These are phyloP conservation scores for Plasmodium relictum DNA, from an alignment of 169 alveolate genomes.

Conservation along the genomic window DNA sequence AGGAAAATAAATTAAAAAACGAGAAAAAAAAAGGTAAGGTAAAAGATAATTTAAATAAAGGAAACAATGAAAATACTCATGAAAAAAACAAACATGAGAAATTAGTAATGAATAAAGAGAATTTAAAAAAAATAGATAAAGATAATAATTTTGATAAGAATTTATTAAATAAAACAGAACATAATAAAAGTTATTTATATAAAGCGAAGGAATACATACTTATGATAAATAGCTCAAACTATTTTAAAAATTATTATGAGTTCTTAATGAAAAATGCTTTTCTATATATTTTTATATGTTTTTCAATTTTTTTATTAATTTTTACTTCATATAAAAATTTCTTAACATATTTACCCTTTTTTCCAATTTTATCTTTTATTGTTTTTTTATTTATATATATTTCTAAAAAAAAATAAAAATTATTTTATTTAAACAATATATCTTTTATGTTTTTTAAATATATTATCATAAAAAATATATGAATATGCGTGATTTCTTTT, in stretches of 20 bases:
- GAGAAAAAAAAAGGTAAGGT: background rate
- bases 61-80: background rate
- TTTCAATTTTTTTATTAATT: conserved; percentile 37
- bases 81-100: background rate
- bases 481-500: too few relatives aligned
- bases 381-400: background rate
- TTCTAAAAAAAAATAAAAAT: background rate
- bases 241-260: conserved; percentile 14
- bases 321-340: conserved; percentile 21
- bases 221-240: conserved; percentile 19
- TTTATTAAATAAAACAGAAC: background rate
- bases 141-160: background rate
- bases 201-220: conserved; percentile 20
- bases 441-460: too few relatives aligned
- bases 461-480: too few relatives aligned
- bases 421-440: too few relatives aligned
- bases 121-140: background rate
- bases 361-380: background rate
- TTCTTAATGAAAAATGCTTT: conserved; percentile 45
- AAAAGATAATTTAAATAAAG: conserved; percentile 1
- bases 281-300: conserved; percentile 38
- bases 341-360: background rate
- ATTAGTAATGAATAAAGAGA: background rate
- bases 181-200: conserved; percentile 1
- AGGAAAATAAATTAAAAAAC: background rate